Evolutionary conservation across 2,329 filamentous ascomycete genomes (phyloP).

Genomic region (Biscogniauxia marginata): DNA sequence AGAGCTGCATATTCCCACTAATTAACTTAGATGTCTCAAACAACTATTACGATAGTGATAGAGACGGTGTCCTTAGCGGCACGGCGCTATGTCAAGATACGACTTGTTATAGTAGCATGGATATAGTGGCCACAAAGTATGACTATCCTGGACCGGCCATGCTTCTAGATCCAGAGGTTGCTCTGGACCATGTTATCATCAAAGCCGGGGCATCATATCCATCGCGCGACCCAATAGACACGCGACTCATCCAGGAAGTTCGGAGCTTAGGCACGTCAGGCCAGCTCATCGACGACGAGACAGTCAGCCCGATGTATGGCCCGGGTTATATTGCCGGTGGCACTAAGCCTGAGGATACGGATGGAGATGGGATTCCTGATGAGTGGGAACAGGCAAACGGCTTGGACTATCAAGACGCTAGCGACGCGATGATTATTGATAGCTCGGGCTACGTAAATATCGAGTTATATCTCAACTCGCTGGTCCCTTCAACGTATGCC

Average conservation of each 20-base stretch:
- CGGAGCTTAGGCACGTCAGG: constrained; percentile 45
- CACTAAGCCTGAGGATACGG: constrained; percentile 40
- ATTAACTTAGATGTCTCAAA: constrained; percentile 40
- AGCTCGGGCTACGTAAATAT: constrained; percentile 45
- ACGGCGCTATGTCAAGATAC: constrained; percentile 40
- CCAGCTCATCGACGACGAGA: constrained; percentile 46
- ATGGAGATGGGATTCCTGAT: constrained; percentile 51
- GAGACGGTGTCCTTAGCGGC: constrained; percentile 49
- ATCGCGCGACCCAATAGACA: constrained; percentile 44
- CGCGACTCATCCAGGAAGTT: constrained; percentile 41
- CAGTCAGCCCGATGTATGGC: constrained; percentile 36
- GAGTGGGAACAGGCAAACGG: constrained; percentile 45
- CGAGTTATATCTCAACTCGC: constrained; percentile 50
- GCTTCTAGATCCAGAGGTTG: constrained; percentile 38
- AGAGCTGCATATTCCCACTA: background rate
- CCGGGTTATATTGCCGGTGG: constrained; percentile 40
- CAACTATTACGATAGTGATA: constrained; percentile 52
- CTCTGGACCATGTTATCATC: constrained; percentile 39
- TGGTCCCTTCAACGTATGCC: too few relatives aligned
- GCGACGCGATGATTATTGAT: constrained; percentile 41
- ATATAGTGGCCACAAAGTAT: constrained; percentile 39
- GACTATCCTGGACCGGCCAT: constrained; percentile 43
- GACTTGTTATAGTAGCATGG: constrained; percentile 47
- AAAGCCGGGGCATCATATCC: constrained; percentile 42
- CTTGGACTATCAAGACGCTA: constrained; percentile 36